Evolutionary conservation across 306 rosid genomes (phyloP), one percentile per base, ranked within the genome.

Genomic region (Prinsepia uniflora): DNA sequence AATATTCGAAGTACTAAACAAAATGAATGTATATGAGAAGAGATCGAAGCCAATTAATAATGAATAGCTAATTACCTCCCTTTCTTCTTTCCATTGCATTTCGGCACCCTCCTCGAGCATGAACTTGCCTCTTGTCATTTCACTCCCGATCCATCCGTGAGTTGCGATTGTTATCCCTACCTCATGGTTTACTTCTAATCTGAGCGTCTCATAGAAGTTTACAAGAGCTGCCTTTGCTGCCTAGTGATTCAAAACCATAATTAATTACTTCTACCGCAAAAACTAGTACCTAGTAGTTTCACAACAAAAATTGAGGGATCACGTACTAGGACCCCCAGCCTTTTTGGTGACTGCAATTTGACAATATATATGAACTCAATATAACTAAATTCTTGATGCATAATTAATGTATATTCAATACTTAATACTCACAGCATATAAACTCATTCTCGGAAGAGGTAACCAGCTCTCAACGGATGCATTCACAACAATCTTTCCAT

Each of bases 71-170:
- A 5, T 4, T 53, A 88, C 96, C 80, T 92, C 98, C 85, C 96
- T 85, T 75, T 88, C 98, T 81, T 86, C 96, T 71, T 88, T 92
- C 88, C 98, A 85, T 61, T 90, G 96, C 96, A 92, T 90, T 40
- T 88, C 96, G 0, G 92, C 91, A 42, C 92, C 98, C 41, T 86
- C 96, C 73, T 90, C 96, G 6, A 88, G 67, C 93, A 88, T 86
- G 84, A 92, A 90, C 79, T 85, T 92, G 69, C 96, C 98, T 46
- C 91, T 69, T 0, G 88, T 82, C 86, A 92, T 84, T 72, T 90
- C 96, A 42, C 91, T 79, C 14, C 92, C 92, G 62, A 92, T 85
- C 91, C 96, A 85, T 71, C 98, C 93, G 57, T 90, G 96, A 7
- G 96, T 85, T 39, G 96, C 96, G 65, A 90, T 88, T 3, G 96